phyloP scores from a whole-genome alignment of 2,329 filamentous ascomycete genomes.

The Penicillium digitatum region DNA sequence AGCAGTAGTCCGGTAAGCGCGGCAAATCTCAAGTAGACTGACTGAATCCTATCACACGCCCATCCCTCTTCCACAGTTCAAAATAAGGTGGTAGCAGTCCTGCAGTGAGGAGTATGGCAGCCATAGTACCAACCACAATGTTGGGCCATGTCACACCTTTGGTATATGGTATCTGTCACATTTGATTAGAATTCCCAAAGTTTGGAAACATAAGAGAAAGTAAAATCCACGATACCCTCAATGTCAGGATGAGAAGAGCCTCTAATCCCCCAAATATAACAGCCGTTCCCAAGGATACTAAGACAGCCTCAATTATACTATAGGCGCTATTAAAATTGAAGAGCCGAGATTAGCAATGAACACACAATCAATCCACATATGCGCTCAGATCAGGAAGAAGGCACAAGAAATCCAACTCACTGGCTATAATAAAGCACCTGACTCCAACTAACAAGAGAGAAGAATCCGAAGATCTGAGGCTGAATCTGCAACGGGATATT shows the following conservation, averaged over 20 bases:
- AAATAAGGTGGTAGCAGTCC: slow-evolving; percentile 60
- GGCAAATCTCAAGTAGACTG: slow-evolving; percentile 15
- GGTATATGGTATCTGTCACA: slow-evolving; percentile 48
- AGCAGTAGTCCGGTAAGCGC: slow-evolving; percentile 15
- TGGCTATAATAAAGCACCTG: slow-evolving; percentile 53
- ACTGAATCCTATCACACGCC: slow-evolving; percentile 61
- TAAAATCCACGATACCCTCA: slow-evolving; percentile 44
- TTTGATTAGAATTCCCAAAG: not conserved
- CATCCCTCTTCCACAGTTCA: slow-evolving; percentile 59
- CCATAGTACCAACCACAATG: slow-evolving; percentile 55
- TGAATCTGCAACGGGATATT: slow-evolving; percentile 54
- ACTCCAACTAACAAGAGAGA: slow-evolving; percentile 51
- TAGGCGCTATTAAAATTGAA: slow-evolving; percentile 19
- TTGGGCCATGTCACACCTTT: slow-evolving; percentile 54
- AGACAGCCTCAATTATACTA: slow-evolving; percentile 48
- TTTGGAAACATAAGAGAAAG: not conserved
- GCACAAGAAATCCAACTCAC: slow-evolving; percentile 28
- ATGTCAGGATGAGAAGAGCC: slow-evolving; percentile 53
- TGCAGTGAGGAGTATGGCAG: slow-evolving; percentile 53
- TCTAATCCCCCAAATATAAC: slow-evolving; percentile 53
- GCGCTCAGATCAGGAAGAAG: not conserved
- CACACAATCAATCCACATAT: not conserved
- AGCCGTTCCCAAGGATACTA: slow-evolving; percentile 41
- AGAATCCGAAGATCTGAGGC: slow-evolving; percentile 51
- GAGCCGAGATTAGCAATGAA: not conserved